Evolutionary conservation across 2,329 filamentous ascomycete genomes (phyloP), one percentile per base, ranked within the genome.

Genomic region (Xylariaceae sp.): DNA sequence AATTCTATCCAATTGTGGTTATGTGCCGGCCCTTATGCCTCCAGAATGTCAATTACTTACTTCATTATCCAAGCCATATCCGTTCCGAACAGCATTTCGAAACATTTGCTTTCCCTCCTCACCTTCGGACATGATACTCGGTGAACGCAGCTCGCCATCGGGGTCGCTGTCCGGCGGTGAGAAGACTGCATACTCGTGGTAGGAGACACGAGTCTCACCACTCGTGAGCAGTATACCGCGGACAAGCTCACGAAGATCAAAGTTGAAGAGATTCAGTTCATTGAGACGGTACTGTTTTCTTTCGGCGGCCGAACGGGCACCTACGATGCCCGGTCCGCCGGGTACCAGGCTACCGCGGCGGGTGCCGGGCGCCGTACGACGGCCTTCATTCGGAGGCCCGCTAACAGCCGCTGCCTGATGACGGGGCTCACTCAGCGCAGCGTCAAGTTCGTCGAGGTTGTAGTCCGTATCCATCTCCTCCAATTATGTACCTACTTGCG

Each of bases 181-280:
- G 46, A 67, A 70, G 19, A 69, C 67, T 26, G 67, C 68, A 47
- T 70, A 71, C 44, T 71, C 68, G 48, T 71, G 67, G 41, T 71
- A 71, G 5, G 67, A 68, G 20, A 68, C 65, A 5, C 54, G 50
- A 48, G 63, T 70, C 43, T 69, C 64, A 12, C 62, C 62, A 19
- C 61, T 53, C 2, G 56, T 56, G 2, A 70, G 61, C 26, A 70
- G 52, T n/a, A 68, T 41, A 9, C 65, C 63, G 32, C 57, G 54
- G 40, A 62, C 67, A 6, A 70, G 59, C 40, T 70, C 67, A 42
- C 61, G 61, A 12, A 69, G 65, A 42, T 69, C 68, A 29, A 69
- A 71, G 45, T 65, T 66, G 61, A 71, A 71, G 9, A 71, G 57
- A 42, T 68, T 66, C 37, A 64, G 52, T 29, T 66, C 65, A 41